Evolutionary conservation across 768 basidiomycete genomes (phyloP), one percentile per base, ranked within the genome.

Genomic region (Trametes cubensis): DNA sequence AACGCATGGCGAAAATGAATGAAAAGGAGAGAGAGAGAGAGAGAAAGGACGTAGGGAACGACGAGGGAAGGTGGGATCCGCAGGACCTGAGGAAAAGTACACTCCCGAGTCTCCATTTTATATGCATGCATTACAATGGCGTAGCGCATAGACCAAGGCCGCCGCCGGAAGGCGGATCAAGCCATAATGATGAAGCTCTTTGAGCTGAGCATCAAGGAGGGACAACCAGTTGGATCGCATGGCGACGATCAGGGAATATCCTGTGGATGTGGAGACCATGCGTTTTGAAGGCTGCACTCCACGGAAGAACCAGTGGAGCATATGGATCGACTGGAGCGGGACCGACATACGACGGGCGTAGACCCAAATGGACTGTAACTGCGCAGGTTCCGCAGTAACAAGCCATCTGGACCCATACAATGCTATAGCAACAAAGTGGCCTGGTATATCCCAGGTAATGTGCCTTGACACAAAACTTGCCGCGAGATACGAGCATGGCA

Each of bases 1-100:
- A 66, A 57, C 62, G 62, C 67, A 68, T 68, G 49, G 38, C 53
- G 55, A 44, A 39, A 42, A 23, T n/a, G n/a, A n/a, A n/a, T n/a
- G n/a, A n/a, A 42, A n/a, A 38, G 18, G 28, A 40, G 46, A 25
- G 40, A 46, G 21, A 26, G 60, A 55, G 56, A 23, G 46, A 39
- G 20, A n/a, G 38, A 42, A 42, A 49, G 25, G 28, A 53, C 17
- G 44, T 28, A 52, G 45, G 20, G 65, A 55, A 54, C 51, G 40
- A 56, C 45, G 56, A 45, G 48, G 56, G 34, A 26, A 21, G 34
- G 38, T 55, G 51, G 44, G 61, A 61, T 59, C 55, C 51, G 41
- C 58, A 65, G 55, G 51, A 55, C 30, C 52, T 66, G 59, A 57
- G 44, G 61, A 58, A 64, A 49, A 42, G 13, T 34, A 40, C 15